Conservation (phyloP, 1,284 basidiomycete genomes). For the Malassezia restricta region DNA sequence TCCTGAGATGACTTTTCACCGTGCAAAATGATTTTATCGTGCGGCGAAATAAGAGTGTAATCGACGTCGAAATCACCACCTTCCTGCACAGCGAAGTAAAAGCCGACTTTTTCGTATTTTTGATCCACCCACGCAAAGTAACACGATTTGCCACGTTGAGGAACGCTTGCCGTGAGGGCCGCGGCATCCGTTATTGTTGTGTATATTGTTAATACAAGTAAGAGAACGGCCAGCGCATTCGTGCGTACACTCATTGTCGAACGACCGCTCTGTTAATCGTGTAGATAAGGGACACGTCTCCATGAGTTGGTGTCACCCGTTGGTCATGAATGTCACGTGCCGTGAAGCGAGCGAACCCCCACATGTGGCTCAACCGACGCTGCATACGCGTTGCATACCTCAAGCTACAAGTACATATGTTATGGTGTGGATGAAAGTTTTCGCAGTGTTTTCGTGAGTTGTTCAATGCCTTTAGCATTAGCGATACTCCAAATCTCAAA, state of each 20-base stretch:
- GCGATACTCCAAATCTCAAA: slow-evolving; percentile 16
- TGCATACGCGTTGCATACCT: no score
- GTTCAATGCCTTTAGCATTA: slow-evolving; percentile 7
- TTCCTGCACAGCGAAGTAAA: slow-evolving; percentile 68
- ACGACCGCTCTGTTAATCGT: background rate
- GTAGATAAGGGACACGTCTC: no score
- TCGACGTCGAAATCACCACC: slow-evolving; percentile 95
- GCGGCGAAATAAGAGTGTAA: slow-evolving; percentile 81
- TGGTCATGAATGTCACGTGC: no score
- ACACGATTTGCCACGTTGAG: slow-evolving; percentile 75
- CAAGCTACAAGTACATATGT: background rate
- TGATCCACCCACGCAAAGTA: slow-evolving; percentile 97
- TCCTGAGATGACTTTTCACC: slow-evolving; percentile 81
- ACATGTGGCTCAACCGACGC: no score
- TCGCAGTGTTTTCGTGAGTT: background rate
- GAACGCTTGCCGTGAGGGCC: slow-evolving; percentile 74
- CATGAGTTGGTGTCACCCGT: no score
- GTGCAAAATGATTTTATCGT: slow-evolving; percentile 70
- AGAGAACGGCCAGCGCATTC: background rate
- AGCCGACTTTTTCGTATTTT: slow-evolving; percentile 73
- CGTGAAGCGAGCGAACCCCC: no score
- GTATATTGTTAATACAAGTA: background rate
- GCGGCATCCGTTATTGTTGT: slow-evolving; percentile 42
- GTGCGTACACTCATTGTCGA: background rate
- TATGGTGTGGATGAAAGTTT: background rate